Evolutionary conservation across 345 rosid genomes (phyloP), one percentile per base, ranked within the genome.

Genomic region (Psidium guajava): DNA sequence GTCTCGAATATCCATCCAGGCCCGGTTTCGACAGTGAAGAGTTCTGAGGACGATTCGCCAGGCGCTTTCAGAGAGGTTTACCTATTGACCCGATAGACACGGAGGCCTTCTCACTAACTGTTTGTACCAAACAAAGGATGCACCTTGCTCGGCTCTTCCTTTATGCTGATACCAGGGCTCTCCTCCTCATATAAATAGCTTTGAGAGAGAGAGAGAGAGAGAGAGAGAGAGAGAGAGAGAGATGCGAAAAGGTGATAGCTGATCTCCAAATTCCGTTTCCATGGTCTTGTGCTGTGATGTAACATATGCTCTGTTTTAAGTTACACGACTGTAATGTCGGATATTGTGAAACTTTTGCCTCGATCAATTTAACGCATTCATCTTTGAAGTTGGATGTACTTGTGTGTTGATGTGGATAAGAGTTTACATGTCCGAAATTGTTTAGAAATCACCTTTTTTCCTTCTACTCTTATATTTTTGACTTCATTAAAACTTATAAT

Each of bases 1-100:
- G 96, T 50, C 85, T 93, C 12, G 94, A 95, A 84, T 94, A 88
- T 84, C 93, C 94, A 8, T 88, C 89, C 56, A 91, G 93, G 87
- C 90, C 90, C 0, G 93, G 93, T 83, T 86, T 89, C 50, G 91
- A 90, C 86, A 88, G 89, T 7, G 49, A 83, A 32, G 84, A 32
- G 49, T 55, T 54, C 74, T 82, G 56, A 52, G 42, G 75, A 21
- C 47, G 32, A 32, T 5, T 8, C 2, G 13, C 77, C 0, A 1
- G 16, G 13, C 44, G 3, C 24, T 32, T 47, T 69, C 24, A 18
- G 47, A 32, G 24, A 69, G 77, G 77, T 69, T 32, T 44, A 69
- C 77, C 6, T 32, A 69, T 69, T 32, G 77, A 69, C 77, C 77
- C 47, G 47, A 69, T 32, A 2, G 36, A 32, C 77, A 32, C 21